Evolutionary conservation across 805 yeast genomes (phyloP), one percentile per base, ranked within the genome.

Genomic region (Diddensiella transvaalensis): DNA sequence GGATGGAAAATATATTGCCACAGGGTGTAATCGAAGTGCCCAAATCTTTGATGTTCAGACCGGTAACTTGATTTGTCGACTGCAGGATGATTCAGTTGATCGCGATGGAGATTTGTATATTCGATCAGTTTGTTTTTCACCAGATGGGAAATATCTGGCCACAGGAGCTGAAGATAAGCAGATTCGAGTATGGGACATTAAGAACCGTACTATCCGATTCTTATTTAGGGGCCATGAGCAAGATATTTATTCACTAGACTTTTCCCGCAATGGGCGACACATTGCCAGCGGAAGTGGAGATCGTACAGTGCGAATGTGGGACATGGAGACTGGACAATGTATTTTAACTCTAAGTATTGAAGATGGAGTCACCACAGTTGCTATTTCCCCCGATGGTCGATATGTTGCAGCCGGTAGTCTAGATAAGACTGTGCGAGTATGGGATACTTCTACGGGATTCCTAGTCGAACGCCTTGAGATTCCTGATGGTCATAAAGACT

Each of bases 281-380:
- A 78, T 91, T 59, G 96, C 91, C 23, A 85, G 95, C 17, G 99
- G 99, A 33, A 84, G 95, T 13, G 99, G 99, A 49, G 99, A 91
- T 70, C 80, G 96, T 61, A 88, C 96, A 15, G 97, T 91, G 30
- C 79, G 96, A 65, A 85, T 93, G 62, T 91, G 99, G 99, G 96
- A 91, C 68, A 78, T 90, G 64, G 80, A 86, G 59, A 78, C 88
- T 35, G 93, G 96, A 21, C 89, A 87, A 70, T 87, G 96, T 66
- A 82, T 89, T 19, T 75, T 89, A 62, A 89, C 96, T 41, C 75
- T 91, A 56, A 80, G 89, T 15, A 90, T 91, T 60, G 97, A 91
- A 69, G 98, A 91, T 66, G 99, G 99, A 59, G 98, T 91, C 46
- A 91, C 99, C 48, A 91, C 99, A 0, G 97, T 91, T 40, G 96